Percentiles rank a stretch among this genome's conserved stretches.
Conservation (phyloP, 345 rosid species). For the Eucalyptus decipiens region DNA sequence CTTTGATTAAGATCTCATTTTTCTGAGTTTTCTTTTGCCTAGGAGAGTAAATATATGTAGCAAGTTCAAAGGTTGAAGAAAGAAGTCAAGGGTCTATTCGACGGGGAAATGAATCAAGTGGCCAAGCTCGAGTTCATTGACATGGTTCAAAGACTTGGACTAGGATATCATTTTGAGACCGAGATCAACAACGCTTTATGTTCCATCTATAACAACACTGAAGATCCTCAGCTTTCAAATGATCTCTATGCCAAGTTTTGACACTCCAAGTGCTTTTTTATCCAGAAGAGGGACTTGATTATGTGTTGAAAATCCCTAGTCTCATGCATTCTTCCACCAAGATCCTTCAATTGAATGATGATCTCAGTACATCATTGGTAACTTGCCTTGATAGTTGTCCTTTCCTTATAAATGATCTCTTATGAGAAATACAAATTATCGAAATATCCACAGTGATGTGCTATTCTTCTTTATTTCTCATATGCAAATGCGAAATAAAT, state of each 20-base stretch:
- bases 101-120: neutral
- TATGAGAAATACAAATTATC: too few species aligned
- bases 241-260: neutral
- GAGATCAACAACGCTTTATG: neutral
- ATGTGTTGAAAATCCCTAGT: too few species aligned
- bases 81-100: neutral
- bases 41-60: neutral
- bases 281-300: too few species aligned
- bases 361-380: too few species aligned
- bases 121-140: neutral
- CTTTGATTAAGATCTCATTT: neutral
- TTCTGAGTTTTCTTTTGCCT: neutral
- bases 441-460: too few species aligned
- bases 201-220: neutral
- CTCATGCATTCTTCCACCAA: too few species aligned
- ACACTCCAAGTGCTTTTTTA: too few species aligned
- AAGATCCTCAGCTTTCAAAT: neutral
- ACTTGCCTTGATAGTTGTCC: too few species aligned
- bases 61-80: neutral
- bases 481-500: too few species aligned
- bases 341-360: too few species aligned
- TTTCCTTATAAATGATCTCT: too few species aligned
- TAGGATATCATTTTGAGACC: neutral
- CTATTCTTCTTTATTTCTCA: too few species aligned
- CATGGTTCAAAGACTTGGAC: conserved; percentile 1